Evolutionary conservation across 257 asterid genomes (phyloP).

Genomic region (Knoxia roxburghii): DNA sequence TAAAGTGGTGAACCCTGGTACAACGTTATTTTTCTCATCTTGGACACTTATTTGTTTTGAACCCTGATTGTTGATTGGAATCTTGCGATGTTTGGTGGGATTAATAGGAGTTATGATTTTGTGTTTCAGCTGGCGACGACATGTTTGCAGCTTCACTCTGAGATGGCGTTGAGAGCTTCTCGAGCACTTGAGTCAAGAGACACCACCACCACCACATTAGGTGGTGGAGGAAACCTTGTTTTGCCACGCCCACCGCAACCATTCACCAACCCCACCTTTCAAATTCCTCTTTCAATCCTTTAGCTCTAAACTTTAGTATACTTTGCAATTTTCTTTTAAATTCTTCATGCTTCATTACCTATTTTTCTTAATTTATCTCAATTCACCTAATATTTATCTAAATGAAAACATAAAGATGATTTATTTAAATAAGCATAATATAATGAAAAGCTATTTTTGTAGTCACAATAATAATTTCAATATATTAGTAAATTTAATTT

Average conservation of each 20-base stretch:
- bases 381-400: too few species aligned
- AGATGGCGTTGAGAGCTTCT: slow-evolving; percentile 85
- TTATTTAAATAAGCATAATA: too few species aligned
- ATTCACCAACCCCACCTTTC: slow-evolving; percentile 35
- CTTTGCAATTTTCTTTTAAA: neutral
- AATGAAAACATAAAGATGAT: too few species aligned
- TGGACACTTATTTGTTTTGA: neutral
- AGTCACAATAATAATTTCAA: too few species aligned
- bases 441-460: too few species aligned
- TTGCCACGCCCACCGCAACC: slow-evolving; percentile 45
- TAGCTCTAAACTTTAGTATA: slow-evolving; percentile 1
- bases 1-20: neutral
- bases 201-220: slow-evolving; percentile 17
- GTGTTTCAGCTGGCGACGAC: slow-evolving; percentile 71
- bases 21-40: neutral
- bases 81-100: neutral
- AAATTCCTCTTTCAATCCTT: slow-evolving; percentile 39
- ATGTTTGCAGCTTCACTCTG: slow-evolving; percentile 88
- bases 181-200: slow-evolving; percentile 61
- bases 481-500: too few species aligned
- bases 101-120: slow-evolving; percentile 2
- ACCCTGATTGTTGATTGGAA: too few species aligned
- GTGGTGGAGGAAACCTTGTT: slow-evolving; percentile 29
- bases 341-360: neutral
- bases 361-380: too few species aligned